A percentile compares a stretch with the other conserved stretches of the same genome.
These are phyloP conservation scores for Entomortierella beljakovae DNA, from an alignment of 192 early-diverging fungal genomes.

Conservation along the genomic window DNA sequence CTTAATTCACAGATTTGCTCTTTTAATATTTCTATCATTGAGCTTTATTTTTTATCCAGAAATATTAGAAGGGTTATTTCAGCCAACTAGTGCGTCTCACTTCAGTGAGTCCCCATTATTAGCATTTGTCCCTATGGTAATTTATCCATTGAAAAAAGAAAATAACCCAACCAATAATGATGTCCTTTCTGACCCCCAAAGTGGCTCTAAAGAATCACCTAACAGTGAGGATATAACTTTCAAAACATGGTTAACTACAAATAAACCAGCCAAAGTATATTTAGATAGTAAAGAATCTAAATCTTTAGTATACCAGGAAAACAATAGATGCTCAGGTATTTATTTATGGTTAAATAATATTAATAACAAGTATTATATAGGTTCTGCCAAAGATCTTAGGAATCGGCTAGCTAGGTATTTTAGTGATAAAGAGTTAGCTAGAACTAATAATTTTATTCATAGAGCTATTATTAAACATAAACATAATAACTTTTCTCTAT, in stretches of 20 bases:
- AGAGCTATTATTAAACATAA: not conserved
- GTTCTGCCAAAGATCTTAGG: not conserved
- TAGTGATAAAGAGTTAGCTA: not conserved
- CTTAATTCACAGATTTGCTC: too few species aligned
- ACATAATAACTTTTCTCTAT: not conserved
- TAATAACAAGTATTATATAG: conserved; percentile 5
- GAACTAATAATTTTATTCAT: not conserved
- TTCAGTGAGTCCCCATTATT: conserved; percentile 69
- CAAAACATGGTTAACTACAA: too few species aligned
- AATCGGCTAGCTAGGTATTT: not conserved
- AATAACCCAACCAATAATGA: too few species aligned
- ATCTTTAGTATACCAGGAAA: not conserved
- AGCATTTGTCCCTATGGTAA: conserved; percentile 61
- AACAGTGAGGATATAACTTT: too few species aligned
- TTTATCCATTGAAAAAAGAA: too few species aligned
- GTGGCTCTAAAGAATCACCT: too few species aligned
- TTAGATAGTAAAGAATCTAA: not conserved
- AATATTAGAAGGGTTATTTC: conserved; percentile 16
- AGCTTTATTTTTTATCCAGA: too few species aligned
- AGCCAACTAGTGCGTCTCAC: conserved; percentile 52
- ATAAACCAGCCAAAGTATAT: too few species aligned
- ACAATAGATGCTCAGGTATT: not conserved
- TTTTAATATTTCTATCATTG: too few species aligned
- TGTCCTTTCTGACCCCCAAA: too few species aligned
- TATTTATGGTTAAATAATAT: conserved; percentile 5